These are phyloP conservation scores for Pichia cephalocereana DNA, from an alignment of 805 yeast species.

Conservation along the genomic window DNA sequence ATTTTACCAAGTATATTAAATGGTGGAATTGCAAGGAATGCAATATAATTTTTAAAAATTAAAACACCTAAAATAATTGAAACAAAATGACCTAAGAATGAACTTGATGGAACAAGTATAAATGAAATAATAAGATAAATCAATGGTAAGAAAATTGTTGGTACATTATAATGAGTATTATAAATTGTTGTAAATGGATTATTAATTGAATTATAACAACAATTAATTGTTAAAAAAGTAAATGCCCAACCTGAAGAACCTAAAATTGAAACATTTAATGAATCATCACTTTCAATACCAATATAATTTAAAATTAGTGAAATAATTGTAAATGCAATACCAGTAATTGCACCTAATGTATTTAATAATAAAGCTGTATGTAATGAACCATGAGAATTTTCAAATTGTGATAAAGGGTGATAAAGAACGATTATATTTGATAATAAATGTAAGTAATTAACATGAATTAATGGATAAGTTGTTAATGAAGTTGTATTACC, in stretches of 20 bases:
- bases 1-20: conserved; percentile 53
- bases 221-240: conserved; percentile 52
- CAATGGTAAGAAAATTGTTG: conserved; percentile 54
- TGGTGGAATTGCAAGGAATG: conserved; percentile 54
- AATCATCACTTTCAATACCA: conserved; percentile 37
- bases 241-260: conserved; percentile 75
- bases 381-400: conserved; percentile 69
- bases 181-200: conserved; percentile 13
- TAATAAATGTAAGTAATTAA: conserved; percentile 48
- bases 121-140: conserved; percentile 39
- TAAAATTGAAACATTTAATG: conserved; percentile 43
- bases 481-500: conserved; percentile 48
- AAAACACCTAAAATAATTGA: conserved; percentile 62
- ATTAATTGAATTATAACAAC: conserved; percentile 29
- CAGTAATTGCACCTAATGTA: conserved; percentile 60
- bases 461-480: conserved; percentile 65
- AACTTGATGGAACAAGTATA: conserved; percentile 52
- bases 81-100: conserved; percentile 66
- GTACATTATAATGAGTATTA: conserved; percentile 35
- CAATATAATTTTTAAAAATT: conserved; percentile 48
- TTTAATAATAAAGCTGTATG: conserved; percentile 77
- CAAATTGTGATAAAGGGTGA: conserved; percentile 57
- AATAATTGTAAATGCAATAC: conserved; percentile 41
- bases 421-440: conserved; percentile 50
- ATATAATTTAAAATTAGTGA: conserved; percentile 50